Percentiles rank a stretch among this genome's conserved stretches.
Evolutionary conservation across 352 stramenopile genomes (phyloP).

Genomic region (Phytopythium ostracodes): DNA sequence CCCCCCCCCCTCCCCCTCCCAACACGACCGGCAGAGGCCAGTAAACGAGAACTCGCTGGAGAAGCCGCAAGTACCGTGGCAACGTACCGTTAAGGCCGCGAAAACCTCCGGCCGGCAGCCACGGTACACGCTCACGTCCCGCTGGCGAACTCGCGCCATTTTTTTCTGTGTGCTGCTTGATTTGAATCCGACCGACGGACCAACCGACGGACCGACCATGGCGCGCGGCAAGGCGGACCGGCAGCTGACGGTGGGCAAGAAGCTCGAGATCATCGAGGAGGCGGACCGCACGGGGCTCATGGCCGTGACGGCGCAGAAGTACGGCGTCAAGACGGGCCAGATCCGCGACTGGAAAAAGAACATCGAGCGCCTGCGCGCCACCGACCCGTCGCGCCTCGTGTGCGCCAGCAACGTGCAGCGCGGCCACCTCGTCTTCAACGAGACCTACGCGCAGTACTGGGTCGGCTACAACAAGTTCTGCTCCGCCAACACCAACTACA

Average conservation of each 20-base stretch:
- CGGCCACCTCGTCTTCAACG: conserved; percentile 83
- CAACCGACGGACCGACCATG: conserved; percentile 25
- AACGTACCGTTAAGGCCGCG: background rate
- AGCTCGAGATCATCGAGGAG: conserved; percentile 88
- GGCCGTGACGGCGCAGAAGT: conserved; percentile 75
- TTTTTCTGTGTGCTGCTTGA: too few species aligned
- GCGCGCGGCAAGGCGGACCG: conserved; percentile 77
- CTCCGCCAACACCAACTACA: conserved; percentile 63
- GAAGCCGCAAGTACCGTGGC: conserved; percentile 17
- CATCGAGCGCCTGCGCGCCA: conserved; percentile 67
- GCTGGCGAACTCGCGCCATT: background rate
- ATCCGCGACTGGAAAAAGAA: conserved; percentile 89
- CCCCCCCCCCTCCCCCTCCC: background rate
- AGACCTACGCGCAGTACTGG: conserved; percentile 88
- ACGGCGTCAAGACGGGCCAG: conserved; percentile 82
- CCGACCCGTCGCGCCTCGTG: conserved; percentile 75
- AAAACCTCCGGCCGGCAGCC: conserved; percentile 1
- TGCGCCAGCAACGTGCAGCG: conserved; percentile 80
- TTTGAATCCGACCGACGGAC: conserved; percentile 1
- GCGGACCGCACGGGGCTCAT: conserved; percentile 77
- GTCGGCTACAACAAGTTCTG: conserved; percentile 89
- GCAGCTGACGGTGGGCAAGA: conserved; percentile 82
- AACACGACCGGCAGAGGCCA: conserved; percentile 10
- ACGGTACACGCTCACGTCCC: background rate
- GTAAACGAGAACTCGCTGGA: conserved; percentile 42